A percentile compares a stretch with the other conserved stretches of the same genome.
Evolutionary conservation across 2,329 filamentous ascomycete species (phyloP).

Genomic region (Simplicillium sp.): DNA sequence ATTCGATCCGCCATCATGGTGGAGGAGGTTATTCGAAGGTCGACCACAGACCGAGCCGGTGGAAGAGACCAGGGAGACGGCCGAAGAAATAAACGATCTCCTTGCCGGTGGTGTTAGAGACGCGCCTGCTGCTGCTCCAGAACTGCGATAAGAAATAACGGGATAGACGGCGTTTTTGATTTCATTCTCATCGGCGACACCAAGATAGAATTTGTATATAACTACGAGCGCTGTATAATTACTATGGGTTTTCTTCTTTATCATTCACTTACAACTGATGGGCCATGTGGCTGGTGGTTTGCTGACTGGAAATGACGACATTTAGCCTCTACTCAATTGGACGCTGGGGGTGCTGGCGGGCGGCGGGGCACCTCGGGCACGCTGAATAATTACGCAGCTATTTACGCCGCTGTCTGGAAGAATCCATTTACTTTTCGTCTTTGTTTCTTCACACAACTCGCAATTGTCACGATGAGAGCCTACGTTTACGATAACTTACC

Average conservation of each 20-base stretch:
- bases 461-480: slow-evolving; percentile 37
- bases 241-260: too few species aligned
- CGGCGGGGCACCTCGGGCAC: not conserved
- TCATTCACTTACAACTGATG: not conserved
- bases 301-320: slow-evolving; percentile 1
- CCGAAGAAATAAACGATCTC: too few species aligned
- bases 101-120: too few species aligned
- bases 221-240: too few species aligned
- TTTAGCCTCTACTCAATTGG: not conserved
- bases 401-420: not conserved
- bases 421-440: not conserved
- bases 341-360: not conserved
- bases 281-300: not conserved
- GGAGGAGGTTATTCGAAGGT: slow-evolving; percentile 75
- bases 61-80: not conserved
- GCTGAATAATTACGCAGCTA: not conserved
- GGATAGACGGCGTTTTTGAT: too few species aligned
- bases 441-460: not conserved
- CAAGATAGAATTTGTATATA: too few species aligned
- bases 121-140: too few species aligned
- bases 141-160: too few species aligned
- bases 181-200: too few species aligned
- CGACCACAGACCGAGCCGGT: slow-evolving; percentile 19
- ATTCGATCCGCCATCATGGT: slow-evolving; percentile 83
- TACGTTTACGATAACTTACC: slow-evolving; percentile 48